phyloP scores from a whole-genome alignment of 164 flowering plant species.

The Saururus chinensis region DNA sequence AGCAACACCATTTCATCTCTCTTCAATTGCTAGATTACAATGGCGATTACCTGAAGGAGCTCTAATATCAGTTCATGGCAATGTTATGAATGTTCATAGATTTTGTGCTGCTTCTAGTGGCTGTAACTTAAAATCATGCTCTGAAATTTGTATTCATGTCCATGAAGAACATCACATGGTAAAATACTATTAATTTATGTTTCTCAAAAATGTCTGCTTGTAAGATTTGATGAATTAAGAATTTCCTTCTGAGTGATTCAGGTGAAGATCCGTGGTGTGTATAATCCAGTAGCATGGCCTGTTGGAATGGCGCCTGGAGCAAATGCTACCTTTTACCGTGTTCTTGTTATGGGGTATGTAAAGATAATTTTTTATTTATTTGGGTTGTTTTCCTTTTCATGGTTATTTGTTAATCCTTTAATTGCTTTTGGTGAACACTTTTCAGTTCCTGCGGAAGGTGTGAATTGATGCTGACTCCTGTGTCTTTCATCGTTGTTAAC shows the following conservation, averaged over 20 bases:
- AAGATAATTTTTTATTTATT: not conserved
- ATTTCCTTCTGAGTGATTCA: conserved; percentile 13
- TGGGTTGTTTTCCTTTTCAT: not conserved
- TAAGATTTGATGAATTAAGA: not conserved
- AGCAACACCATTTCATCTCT: conserved; percentile 10
- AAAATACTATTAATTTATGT: conserved; percentile 9
- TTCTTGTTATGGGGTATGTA: conserved; percentile 52
- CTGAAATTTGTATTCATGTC: conserved; percentile 43
- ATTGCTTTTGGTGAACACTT: not conserved
- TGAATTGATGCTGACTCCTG: conserved; percentile 47
- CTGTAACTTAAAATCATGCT: conserved; percentile 13
- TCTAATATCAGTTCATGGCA: conserved; percentile 50
- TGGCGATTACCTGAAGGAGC: conserved; percentile 47
- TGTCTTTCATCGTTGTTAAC: conserved; percentile 46
- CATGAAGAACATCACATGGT: conserved; percentile 37
- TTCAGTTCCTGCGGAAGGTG: conserved; percentile 22
- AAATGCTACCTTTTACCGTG: conserved; percentile 65
- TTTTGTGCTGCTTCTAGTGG: conserved; percentile 14
- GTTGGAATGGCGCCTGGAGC: conserved; percentile 71
- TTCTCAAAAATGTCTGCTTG: too few relatives aligned
- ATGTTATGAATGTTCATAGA: conserved; percentile 42
- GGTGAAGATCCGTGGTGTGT: conserved; percentile 49
- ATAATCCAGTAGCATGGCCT: conserved; percentile 32
- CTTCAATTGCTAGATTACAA: conserved; percentile 14
- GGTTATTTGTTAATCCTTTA: not conserved